Conservation (phyloP, 2,329 filamentous ascomycete genomes). For the Fusarium sp. region DNA sequence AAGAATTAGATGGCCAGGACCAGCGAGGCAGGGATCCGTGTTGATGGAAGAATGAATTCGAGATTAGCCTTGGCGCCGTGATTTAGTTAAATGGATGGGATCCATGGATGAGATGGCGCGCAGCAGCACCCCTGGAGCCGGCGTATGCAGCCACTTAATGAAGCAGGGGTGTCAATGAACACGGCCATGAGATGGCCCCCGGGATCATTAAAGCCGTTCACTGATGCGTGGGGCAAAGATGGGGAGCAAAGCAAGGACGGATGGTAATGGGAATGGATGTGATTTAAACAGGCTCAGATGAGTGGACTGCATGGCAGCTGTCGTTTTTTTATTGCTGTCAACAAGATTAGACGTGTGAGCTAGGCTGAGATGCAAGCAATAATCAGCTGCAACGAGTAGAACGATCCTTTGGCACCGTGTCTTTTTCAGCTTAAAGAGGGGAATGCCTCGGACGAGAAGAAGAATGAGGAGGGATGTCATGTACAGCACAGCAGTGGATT, state of each 20-base stretch:
- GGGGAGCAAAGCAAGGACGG: not conserved
- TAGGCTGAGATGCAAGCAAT: constrained; percentile 21
- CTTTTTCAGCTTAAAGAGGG: constrained; percentile 8
- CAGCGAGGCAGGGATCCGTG: constrained; percentile 22
- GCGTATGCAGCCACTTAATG: constrained; percentile 49
- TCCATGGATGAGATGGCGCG: constrained; percentile 42
- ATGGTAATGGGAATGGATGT: constrained; percentile 5
- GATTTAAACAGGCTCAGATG: constrained; percentile 26
- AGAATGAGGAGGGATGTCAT: not conserved
- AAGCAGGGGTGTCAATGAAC: constrained; percentile 44
- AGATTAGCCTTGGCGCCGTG: constrained; percentile 44
- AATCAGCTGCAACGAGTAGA: constrained; percentile 23
- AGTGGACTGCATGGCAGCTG: not conserved
- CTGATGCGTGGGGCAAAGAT: constrained; percentile 33
- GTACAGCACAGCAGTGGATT: not conserved
- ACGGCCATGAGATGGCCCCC: constrained; percentile 35
- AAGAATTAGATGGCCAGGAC: constrained; percentile 30
- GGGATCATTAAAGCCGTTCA: constrained; percentile 42
- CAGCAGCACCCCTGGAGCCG: constrained; percentile 45
- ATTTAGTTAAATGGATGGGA: constrained; percentile 42
- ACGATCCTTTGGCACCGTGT: constrained; percentile 13
- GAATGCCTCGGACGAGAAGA: not conserved
- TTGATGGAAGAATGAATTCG: constrained; percentile 36
- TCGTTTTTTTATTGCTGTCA: constrained; percentile 1
- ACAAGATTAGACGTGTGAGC: constrained; percentile 5